Conservation (phyloP, 176 grass and related monocot species). For the Oryza meridionalis region DNA sequence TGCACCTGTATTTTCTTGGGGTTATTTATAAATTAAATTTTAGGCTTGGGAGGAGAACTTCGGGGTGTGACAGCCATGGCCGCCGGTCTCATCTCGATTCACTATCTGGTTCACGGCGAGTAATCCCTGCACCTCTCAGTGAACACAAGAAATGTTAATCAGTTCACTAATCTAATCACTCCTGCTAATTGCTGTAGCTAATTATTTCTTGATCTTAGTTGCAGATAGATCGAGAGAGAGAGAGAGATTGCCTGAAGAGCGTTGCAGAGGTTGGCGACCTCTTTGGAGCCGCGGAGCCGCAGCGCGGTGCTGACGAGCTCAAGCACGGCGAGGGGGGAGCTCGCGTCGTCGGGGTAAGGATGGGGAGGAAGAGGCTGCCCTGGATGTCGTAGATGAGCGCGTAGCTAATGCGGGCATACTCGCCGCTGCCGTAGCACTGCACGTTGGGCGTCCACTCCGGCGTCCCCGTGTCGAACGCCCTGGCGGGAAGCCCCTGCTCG, state of each 20-base stretch:
- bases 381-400: constrained; percentile 88
- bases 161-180: not conserved
- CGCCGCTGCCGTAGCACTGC: constrained; percentile 81
- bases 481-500: constrained; percentile 66
- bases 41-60: no score
- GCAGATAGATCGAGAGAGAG: no score
- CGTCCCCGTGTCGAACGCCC: constrained; percentile 71
- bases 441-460: constrained; percentile 98
- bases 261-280: constrained; percentile 76
- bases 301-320: constrained; percentile 80
- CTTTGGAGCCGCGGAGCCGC: constrained; percentile 57
- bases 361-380: constrained; percentile 73
- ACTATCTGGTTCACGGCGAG: constrained; percentile 44
- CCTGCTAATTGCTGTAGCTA: not conserved
- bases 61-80: no score
- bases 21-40: no score
- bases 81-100: constrained; percentile 38
- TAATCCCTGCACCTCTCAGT: constrained; percentile 63
- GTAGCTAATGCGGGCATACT: constrained; percentile 89
- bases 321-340: constrained; percentile 68
- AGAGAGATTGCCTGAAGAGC: constrained; percentile 68
- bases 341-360: constrained; percentile 53
- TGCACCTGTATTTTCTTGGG: no score
- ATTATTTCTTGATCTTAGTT: not conserved
- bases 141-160: constrained; percentile 12